Base-by-base conservation (phyloP, 805 yeast genomes). In the Kregervanrija delftensis region DNA sequence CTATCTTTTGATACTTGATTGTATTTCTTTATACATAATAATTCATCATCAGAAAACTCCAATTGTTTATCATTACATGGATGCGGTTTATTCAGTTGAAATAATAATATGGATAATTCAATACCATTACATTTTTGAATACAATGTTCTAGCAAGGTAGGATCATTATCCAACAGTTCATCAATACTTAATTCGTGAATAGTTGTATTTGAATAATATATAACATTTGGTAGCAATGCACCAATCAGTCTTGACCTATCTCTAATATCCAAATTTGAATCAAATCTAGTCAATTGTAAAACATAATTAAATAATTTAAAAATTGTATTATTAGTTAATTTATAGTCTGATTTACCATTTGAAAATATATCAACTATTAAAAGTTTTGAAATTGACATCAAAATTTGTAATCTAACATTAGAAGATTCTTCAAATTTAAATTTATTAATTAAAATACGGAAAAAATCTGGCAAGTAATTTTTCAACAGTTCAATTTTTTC, bases 181-280 rank as follows among this genome's bases (percentile, higher is more conserved):
- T 46, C 48, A 39, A 60, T 50, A 15, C 51, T 35, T 44, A 34
- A 48, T 33, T 13, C 56, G 8, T 35, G 40, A 1, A 38, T 50
- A 1, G 57, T 50, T 9, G 41, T 49, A 8, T 52, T 22, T 2
- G 54, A 42, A 8, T 46, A 66, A 37, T 72, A 73, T 2, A 56
- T 48, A 11, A 64, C 43, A 43, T 62, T 61, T 30, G 75, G 72
- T 40, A 88, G 67, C 3, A 91, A 65, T 0, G 87, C 74, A 17
- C 76, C 67, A 30, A 87, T 68, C 66, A 83, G 72, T 52, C 99
- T 72, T 0, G 96, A 88, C 47, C 91, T 72, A 58, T 93, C 98
- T 48, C 98, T 73, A 1, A 86, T 76, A 57, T 87, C 96, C 53
- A 79, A 78, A 3, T 77, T 74, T 6, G 73, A 69, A 60, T 93